phyloP scores from a whole-genome alignment of 805 yeast genomes.

The Starmerella bombi region DNA sequence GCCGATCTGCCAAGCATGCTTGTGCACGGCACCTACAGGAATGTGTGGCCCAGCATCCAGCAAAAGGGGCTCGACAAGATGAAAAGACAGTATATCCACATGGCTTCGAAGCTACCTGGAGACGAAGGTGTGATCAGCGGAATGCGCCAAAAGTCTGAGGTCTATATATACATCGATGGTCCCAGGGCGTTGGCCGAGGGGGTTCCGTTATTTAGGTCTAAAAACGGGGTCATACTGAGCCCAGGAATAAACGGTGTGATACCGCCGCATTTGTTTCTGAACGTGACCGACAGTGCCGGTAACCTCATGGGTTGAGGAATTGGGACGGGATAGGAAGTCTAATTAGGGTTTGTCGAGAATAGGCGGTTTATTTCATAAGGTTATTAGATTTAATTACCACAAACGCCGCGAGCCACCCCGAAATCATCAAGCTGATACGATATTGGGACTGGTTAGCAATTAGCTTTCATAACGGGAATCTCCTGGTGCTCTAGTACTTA shows the following conservation, averaged over 20 bases:
- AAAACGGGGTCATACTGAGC: slow-evolving; percentile 63
- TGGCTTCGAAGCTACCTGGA: slow-evolving; percentile 49
- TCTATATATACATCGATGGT: slow-evolving; percentile 51
- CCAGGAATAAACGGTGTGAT: slow-evolving; percentile 61
- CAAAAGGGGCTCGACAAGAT: slow-evolving; percentile 50
- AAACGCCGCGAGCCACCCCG: too few relatives aligned
- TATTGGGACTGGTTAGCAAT: too few relatives aligned
- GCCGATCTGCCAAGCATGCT: slow-evolving; percentile 39
- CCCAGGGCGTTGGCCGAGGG: slow-evolving; percentile 35
- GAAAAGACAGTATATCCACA: slow-evolving; percentile 76
- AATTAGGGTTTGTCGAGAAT: neutral
- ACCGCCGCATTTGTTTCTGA: slow-evolving; percentile 32
- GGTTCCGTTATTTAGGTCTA: slow-evolving; percentile 44
- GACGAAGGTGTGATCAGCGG: slow-evolving; percentile 51
- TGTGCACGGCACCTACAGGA: slow-evolving; percentile 66
- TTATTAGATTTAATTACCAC: too few relatives aligned
- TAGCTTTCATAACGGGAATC: too few relatives aligned
- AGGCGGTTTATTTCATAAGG: too few relatives aligned
- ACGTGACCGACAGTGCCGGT: slow-evolving; percentile 28
- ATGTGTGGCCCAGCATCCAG: slow-evolving; percentile 37
- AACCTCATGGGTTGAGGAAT: neutral
- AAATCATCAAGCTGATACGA: too few relatives aligned
- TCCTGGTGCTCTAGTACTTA: too few relatives aligned
- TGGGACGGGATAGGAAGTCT: too few relatives aligned
- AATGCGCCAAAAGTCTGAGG: slow-evolving; percentile 43